phyloP scores from a whole-genome alignment of 441 rosid genomes.

The Arabidopsis hybrid region DNA sequence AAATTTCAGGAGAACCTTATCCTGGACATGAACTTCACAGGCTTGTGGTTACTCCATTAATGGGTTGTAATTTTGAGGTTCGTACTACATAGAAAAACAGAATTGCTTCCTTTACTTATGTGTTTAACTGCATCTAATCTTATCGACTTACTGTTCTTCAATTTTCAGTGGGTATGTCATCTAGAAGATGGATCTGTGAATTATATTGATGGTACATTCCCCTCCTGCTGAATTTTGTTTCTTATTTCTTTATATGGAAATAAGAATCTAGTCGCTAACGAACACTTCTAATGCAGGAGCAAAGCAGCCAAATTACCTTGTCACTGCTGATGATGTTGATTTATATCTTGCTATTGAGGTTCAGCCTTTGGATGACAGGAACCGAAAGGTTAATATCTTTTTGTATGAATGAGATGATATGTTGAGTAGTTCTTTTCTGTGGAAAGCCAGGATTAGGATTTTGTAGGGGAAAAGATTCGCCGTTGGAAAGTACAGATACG shows the following conservation, averaged over 20 bases:
- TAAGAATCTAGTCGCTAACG: slow-evolving; percentile 12
- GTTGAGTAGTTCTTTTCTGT: slow-evolving; percentile 11
- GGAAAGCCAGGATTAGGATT: slow-evolving; percentile 10
- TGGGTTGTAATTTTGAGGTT: slow-evolving; percentile 99
- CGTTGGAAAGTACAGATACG: not conserved
- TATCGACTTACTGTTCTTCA: slow-evolving; percentile 41
- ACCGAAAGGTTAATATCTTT: slow-evolving; percentile 73
- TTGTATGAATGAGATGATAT: slow-evolving; percentile 18
- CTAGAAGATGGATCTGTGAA: slow-evolving; percentile 96
- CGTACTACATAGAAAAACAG: slow-evolving; percentile 17
- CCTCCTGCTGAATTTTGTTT: slow-evolving; percentile 22
- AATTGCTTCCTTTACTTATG: slow-evolving; percentile 4
- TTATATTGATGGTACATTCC: slow-evolving; percentile 84
- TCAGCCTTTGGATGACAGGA: slow-evolving; percentile 95
- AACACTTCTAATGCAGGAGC: slow-evolving; percentile 75
- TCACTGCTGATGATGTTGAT: slow-evolving; percentile 96
- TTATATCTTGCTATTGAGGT: slow-evolving; percentile 95
- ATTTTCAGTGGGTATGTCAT: slow-evolving; percentile 95
- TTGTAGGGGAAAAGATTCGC: not conserved
- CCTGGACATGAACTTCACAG: slow-evolving; percentile 97
- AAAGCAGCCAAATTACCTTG: slow-evolving; percentile 93
- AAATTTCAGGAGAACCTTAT: slow-evolving; percentile 94
- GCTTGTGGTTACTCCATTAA: slow-evolving; percentile 92
- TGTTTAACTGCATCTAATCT: slow-evolving; percentile 18
- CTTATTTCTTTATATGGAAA: not conserved